Percentiles rank a stretch among this genome's conserved stretches.
Conservation (phyloP, 169 alveolate genomes). For the Plasmodium sp. region DNA sequence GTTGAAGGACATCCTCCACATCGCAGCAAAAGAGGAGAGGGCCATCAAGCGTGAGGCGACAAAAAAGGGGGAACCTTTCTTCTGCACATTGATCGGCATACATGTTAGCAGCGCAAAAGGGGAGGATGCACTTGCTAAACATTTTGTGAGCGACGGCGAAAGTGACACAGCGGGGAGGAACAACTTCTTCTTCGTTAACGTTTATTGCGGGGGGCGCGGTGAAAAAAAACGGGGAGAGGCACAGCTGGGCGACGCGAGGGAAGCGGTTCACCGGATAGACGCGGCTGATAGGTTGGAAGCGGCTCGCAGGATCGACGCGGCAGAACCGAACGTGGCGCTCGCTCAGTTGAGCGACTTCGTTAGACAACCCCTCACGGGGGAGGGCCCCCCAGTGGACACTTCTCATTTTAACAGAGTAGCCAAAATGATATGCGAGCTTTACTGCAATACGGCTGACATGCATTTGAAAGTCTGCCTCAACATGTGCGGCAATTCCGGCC, state of each 20-base stretch:
- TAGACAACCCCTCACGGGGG: background rate
- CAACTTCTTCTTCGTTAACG: slow-evolving; percentile 29
- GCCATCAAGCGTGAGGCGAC: background rate
- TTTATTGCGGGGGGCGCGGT: slow-evolving; percentile 1
- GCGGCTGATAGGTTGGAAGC: background rate
- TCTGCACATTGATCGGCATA: slow-evolving; percentile 25
- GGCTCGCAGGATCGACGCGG: background rate
- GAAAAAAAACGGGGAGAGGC: background rate
- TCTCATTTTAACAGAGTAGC: slow-evolving; percentile 17
- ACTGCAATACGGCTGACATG: background rate
- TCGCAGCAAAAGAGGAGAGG: slow-evolving; percentile 26
- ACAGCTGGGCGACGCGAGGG: background rate
- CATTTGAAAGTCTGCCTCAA: slow-evolving; percentile 1
- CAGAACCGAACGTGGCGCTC: background rate
- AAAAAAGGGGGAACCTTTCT: slow-evolving; percentile 2
- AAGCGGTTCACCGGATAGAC: background rate
- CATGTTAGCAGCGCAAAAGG: background rate
- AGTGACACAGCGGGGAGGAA: background rate
- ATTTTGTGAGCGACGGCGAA: background rate
- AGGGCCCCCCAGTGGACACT: slow-evolving; percentile 4
- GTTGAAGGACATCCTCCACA: slow-evolving; percentile 36
- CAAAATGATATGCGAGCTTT: slow-evolving; percentile 22
- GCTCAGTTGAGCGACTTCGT: slow-evolving; percentile 14
- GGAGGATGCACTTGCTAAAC: background rate
- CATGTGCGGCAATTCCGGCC: background rate